These are phyloP conservation scores for Bacidia rubella DNA, from an alignment of 495 filamentous ascomycete genomes.

Conservation along the genomic window DNA sequence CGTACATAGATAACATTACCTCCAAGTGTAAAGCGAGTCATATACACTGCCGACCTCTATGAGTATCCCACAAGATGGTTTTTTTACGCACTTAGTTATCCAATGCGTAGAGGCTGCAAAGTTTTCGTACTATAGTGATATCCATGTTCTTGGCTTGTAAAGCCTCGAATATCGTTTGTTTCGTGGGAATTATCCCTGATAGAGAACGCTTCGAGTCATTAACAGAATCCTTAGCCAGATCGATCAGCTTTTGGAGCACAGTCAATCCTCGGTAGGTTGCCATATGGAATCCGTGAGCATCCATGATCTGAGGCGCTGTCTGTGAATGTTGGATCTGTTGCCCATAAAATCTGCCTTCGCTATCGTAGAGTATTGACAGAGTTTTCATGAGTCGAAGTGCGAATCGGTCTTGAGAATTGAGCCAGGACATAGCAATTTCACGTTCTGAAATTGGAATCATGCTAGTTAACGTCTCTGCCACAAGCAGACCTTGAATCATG, in stretches of 20 bases:
- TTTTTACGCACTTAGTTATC: background rate
- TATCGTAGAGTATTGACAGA: background rate
- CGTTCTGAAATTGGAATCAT: conserved; percentile 60
- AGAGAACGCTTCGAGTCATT: conserved; percentile 39
- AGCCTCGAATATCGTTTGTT: conserved; percentile 56
- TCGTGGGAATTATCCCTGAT: conserved; percentile 49
- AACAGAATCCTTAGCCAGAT: conserved; percentile 55
- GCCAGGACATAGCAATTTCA: conserved; percentile 64
- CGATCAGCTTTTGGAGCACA: conserved; percentile 53
- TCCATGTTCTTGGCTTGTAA: conserved; percentile 49
- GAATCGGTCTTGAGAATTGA: conserved; percentile 75
- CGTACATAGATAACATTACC: too few species aligned
- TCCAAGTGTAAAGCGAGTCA: too few species aligned
- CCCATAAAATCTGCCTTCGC: background rate
- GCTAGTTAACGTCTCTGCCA: conserved; percentile 74
- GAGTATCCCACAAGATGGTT: background rate
- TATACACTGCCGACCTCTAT: too few species aligned
- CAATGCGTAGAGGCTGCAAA: conserved; percentile 57
- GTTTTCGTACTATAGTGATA: conserved; percentile 50
- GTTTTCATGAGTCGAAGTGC: conserved; percentile 53
- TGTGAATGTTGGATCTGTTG: conserved; percentile 4
- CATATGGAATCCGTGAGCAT: conserved; percentile 33
- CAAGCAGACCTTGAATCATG: conserved; percentile 80
- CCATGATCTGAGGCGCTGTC: conserved; percentile 14
- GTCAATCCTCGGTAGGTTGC: conserved; percentile 60